Conservation (phyloP, 1,139 yeast species). For the Yamadazyma epiphylla region DNA sequence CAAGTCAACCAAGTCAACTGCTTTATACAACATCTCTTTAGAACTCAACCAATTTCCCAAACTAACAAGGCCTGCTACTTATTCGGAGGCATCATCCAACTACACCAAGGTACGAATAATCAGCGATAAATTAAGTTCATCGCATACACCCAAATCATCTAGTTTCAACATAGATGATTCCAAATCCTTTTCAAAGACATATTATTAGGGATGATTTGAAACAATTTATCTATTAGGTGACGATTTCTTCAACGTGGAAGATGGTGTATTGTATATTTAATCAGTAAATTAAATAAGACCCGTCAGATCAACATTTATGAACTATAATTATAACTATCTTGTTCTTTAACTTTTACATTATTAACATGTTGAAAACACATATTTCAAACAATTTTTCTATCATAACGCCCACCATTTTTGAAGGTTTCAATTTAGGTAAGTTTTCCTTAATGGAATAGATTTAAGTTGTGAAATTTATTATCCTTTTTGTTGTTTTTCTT, state of each 20-base stretch:
- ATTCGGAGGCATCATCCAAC: constrained; percentile 32
- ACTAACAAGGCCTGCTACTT: constrained; percentile 32
- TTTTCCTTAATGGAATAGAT: no score
- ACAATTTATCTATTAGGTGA: constrained; percentile 26
- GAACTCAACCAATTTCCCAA: constrained; percentile 19
- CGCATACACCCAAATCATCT: constrained; percentile 21
- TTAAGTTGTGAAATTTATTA: no score
- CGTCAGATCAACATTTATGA: no score
- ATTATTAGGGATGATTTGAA: constrained; percentile 23
- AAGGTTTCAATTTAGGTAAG: no score
- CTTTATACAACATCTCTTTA: constrained; percentile 12
- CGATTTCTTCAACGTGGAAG: constrained; percentile 16
- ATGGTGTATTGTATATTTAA: constrained; percentile 27
- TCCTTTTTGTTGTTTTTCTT: no score
- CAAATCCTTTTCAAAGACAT: constrained; percentile 15
- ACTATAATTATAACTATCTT: no score
- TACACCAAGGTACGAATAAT: constrained; percentile 28
- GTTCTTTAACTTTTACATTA: no score
- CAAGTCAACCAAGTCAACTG: constrained; percentile 16
- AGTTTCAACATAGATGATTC: constrained; percentile 9
- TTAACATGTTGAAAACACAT: no score
- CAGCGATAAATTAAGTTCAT: constrained; percentile 34
- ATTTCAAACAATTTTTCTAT: no score
- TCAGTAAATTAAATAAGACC: constrained; percentile 48
- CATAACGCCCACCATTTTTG: no score